Percentiles rank a stretch among this genome's conserved stretches.
These are phyloP conservation scores for Sporothrix pallida DNA, from an alignment of 2,329 filamentous ascomycete species.

Conservation along the genomic window DNA sequence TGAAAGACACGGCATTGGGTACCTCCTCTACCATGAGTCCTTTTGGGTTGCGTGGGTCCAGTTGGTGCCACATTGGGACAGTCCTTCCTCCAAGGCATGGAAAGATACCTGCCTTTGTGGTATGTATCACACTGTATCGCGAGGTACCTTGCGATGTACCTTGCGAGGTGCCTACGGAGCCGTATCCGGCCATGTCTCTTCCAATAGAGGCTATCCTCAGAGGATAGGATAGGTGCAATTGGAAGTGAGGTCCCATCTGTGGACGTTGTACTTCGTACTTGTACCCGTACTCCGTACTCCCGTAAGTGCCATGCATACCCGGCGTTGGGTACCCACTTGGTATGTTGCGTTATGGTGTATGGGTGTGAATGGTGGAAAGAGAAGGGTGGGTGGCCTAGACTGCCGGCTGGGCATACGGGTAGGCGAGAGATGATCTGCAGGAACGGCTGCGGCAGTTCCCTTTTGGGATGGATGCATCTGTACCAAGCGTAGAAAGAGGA, in stretches of 20 bases:
- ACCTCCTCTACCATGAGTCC: constrained; percentile 12
- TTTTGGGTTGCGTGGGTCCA: not conserved
- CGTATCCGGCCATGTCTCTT: not conserved
- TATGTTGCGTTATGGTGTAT: not conserved
- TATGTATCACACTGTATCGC: not conserved
- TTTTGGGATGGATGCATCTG: not conserved
- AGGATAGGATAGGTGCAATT: not conserved
- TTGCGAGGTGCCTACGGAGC: not conserved
- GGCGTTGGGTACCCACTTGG: not conserved
- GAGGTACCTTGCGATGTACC: not conserved
- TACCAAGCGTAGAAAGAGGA: not conserved
- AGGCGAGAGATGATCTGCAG: constrained; percentile 9
- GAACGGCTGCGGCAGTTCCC: not conserved
- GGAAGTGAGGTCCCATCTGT: not conserved
- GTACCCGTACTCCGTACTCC: not conserved
- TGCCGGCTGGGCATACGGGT: not conserved
- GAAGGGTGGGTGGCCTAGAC: not conserved
- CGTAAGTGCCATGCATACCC: not conserved
- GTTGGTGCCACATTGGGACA: not conserved
- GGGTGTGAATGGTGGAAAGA: not conserved
- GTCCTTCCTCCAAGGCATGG: not conserved
- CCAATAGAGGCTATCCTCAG: not conserved
- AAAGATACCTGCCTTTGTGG: not conserved
- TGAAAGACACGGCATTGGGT: constrained; percentile 5
- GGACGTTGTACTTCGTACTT: not conserved